Conservation (phyloP, 2,329 filamentous ascomycete genomes). For the Fusarium dimerum region DNA sequence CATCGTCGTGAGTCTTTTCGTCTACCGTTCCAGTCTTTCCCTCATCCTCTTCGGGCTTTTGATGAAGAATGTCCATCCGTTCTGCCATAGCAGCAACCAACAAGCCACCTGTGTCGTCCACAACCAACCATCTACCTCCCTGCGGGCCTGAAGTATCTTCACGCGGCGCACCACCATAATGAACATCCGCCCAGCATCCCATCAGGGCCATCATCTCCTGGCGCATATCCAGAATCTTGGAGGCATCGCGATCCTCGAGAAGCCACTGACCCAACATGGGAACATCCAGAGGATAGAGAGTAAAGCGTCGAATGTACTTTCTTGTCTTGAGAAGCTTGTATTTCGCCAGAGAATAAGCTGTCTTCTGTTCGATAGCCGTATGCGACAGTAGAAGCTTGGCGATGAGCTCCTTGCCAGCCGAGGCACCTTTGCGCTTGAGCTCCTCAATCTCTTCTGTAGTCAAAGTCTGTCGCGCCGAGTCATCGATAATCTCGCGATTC, state of each 20-base stretch:
- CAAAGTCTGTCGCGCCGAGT: conserved; percentile 71
- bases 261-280: conserved; percentile 74
- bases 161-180: conserved; percentile 51
- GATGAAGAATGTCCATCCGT: conserved; percentile 78
- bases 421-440: conserved; percentile 70
- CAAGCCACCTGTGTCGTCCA: conserved; percentile 85
- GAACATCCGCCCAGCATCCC: conserved; percentile 87
- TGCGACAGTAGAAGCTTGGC: conserved; percentile 91
- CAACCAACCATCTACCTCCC: conserved; percentile 69
- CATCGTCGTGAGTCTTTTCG: conserved; percentile 5
- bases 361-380: conserved; percentile 89
- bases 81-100: conserved; percentile 84
- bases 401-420: conserved; percentile 85
- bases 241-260: conserved; percentile 76
- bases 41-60: conserved; percentile 34
- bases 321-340: conserved; percentile 93
- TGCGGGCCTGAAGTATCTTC: conserved; percentile 29
- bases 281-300: conserved; percentile 80
- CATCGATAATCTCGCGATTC: conserved; percentile 61
- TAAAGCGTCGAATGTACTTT: conserved; percentile 90
- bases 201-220: conserved; percentile 81
- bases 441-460: conserved; percentile 75
- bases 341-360: conserved; percentile 88
- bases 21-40: neutral
- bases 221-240: conserved; percentile 80